These are phyloP conservation scores for Gardenia jasminoides DNA, from an alignment of 257 asterid genomes.

Conservation along the genomic window DNA sequence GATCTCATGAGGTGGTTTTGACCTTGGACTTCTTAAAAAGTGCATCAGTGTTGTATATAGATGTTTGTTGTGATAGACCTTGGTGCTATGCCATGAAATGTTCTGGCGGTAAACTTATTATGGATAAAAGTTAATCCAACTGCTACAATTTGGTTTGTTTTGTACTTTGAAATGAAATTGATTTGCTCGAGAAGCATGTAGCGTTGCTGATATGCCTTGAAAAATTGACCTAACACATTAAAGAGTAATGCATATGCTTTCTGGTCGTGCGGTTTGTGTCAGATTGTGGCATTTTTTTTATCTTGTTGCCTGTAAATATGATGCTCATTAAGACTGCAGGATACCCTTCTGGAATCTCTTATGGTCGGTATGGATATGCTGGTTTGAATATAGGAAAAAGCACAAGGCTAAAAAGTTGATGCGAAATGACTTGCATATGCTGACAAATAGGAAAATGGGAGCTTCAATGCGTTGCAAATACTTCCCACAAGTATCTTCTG, in stretches of 20 bases:
- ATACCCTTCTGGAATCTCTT: background rate
- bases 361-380: background rate
- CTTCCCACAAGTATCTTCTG: too few relatives aligned
- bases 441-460: too few relatives aligned
- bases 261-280: background rate
- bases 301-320: background rate
- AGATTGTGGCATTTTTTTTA: too few relatives aligned
- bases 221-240: background rate
- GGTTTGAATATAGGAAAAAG: background rate
- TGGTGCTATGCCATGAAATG: background rate
- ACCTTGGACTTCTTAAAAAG: background rate
- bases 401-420: too few relatives aligned
- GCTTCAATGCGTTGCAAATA: too few relatives aligned
- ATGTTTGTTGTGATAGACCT: constrained; percentile 9
- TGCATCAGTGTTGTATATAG: constrained; percentile 18
- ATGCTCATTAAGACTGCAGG: background rate
- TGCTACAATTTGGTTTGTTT: background rate
- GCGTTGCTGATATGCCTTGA: background rate
- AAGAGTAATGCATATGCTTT: background rate
- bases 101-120: constrained; percentile 1
- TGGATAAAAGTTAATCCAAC: constrained; percentile 3
- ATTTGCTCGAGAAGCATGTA: background rate
- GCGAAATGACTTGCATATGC: too few relatives aligned
- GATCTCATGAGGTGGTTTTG: background rate
- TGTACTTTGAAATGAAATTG: background rate